A percentile compares a stretch with the other conserved stretches of the same genome.
These are phyloP conservation scores for Cruciata laevipes DNA, from an alignment of 257 asterid genomes.

Conservation along the genomic window DNA sequence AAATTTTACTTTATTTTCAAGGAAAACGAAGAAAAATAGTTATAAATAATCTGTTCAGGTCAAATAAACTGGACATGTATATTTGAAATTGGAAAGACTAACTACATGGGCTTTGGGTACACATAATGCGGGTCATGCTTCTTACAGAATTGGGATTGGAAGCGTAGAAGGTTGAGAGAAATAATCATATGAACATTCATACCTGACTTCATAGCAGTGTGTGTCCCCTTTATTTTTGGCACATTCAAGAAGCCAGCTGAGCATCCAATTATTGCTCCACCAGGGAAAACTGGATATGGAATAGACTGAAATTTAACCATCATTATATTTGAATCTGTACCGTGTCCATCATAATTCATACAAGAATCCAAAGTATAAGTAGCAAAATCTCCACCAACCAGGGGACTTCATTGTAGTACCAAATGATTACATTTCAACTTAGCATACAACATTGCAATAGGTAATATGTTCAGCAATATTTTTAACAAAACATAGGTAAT, in stretches of 20 bases:
- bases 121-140: neutral
- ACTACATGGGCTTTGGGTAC: neutral
- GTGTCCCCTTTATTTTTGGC: conserved; percentile 94
- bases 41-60: neutral
- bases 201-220: conserved; percentile 99
- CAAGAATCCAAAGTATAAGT: conserved; percentile 1
- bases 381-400: neutral
- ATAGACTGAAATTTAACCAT: conserved; percentile 84
- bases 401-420: neutral
- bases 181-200: conserved; percentile 14
- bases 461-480: too few relatives aligned
- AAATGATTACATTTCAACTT: neutral
- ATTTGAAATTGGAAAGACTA: neutral
- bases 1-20: neutral
- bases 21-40: neutral
- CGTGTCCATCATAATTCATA: neutral
- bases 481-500: too few relatives aligned
- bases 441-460: neutral
- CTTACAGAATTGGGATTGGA: neutral
- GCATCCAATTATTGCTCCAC: conserved; percentile 98
- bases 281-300: conserved; percentile 98
- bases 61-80: neutral
- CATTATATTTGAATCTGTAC: conserved; percentile 35
- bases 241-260: conserved; percentile 98
- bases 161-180: conserved; percentile 12